Base-by-base conservation (phyloP, 257 asterid genomes). In the Fraxinus pennsylvanica region DNA sequence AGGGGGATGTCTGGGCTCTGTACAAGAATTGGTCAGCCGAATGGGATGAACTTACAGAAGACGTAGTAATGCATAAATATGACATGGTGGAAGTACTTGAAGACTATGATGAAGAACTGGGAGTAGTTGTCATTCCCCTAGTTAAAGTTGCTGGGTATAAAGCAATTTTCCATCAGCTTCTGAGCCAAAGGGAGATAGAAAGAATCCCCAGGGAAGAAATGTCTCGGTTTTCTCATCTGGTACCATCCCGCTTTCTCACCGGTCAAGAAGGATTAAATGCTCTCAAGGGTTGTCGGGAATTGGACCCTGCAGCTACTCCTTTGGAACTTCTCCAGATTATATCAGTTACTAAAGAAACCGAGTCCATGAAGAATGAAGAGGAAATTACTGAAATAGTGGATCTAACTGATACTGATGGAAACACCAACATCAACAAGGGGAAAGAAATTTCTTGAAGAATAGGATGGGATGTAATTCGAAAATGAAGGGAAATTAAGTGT, bases 1-100 rank as follows among this genome's bases (percentile, higher is more conserved):
- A 78, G 81, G 92, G 97, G 45, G 92, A 92, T 22, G 87, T 90
- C 45, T 92, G 97, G 97, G 95, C 96, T 75, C 79, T 92, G 87
- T 89, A 90, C 85, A 84, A 90, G 76, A 88, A 91, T 76, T 91
- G 95, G 93, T 88, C 91, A 30, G 76, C 85, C 0, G 92, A 91
- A 65, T 91, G 97, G 97, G 87, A 89, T 69, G 97, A 90, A 85
- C 90, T 90, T 74, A 89, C 90, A 0, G 94, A 85, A 68, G 84
- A 84, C 39, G 85, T 81, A 73, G 83, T 82, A 35, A 77, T 90
- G 39, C 87, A 79, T 73, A 86, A 90, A 68, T 90, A 89, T 25
- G 91, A 92, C 74, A 72, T 90, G 84, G 89, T 90, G 78, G 91
- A 90, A 85, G 88, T 92, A 50, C 87, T 92, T 79, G 96, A 87